A percentile compares a stretch with the other conserved stretches of the same genome.
Evolutionary conservation across 1,284 basidiomycete genomes (phyloP).

Genomic region (Malassezia slooffiae): DNA sequence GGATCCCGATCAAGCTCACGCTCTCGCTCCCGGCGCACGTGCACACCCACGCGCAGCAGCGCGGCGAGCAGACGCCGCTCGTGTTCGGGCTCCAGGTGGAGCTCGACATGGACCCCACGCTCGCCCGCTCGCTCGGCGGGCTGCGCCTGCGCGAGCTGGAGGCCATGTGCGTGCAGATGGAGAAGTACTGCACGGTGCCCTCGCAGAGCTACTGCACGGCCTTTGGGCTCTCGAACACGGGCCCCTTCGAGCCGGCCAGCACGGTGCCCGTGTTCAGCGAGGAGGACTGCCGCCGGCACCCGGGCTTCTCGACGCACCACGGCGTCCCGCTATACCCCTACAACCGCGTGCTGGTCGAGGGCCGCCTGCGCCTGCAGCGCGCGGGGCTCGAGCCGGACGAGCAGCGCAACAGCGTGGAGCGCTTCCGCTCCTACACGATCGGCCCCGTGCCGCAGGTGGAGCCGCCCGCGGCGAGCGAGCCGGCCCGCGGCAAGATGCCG

Average conservation of each 20-base stretch:
- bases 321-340: constrained; percentile 16
- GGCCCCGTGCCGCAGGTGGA: constrained; percentile 25
- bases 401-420: constrained; percentile 33
- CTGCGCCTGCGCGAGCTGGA: constrained; percentile 44
- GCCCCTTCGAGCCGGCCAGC: constrained; percentile 17
- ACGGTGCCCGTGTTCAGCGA: neutral
- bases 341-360: constrained; percentile 26
- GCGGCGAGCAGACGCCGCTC: constrained; percentile 26
- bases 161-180: constrained; percentile 41
- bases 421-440: constrained; percentile 34
- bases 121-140: constrained; percentile 28
- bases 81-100: constrained; percentile 45
- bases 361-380: constrained; percentile 27
- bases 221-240: constrained; percentile 38
- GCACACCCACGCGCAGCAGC: constrained; percentile 25
- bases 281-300: neutral
- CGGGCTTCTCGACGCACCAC: neutral
- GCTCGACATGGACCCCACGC: constrained; percentile 34
- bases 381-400: constrained; percentile 27
- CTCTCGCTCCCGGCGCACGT: constrained; percentile 42
- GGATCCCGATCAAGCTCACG: constrained; percentile 36
- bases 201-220: constrained; percentile 39
- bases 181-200: constrained; percentile 38
- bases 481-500: neutral
- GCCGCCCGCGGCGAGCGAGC: neutral